These are phyloP conservation scores for Penicillium sp. DNA, from an alignment of 2,329 filamentous ascomycete genomes.

Conservation along the genomic window DNA sequence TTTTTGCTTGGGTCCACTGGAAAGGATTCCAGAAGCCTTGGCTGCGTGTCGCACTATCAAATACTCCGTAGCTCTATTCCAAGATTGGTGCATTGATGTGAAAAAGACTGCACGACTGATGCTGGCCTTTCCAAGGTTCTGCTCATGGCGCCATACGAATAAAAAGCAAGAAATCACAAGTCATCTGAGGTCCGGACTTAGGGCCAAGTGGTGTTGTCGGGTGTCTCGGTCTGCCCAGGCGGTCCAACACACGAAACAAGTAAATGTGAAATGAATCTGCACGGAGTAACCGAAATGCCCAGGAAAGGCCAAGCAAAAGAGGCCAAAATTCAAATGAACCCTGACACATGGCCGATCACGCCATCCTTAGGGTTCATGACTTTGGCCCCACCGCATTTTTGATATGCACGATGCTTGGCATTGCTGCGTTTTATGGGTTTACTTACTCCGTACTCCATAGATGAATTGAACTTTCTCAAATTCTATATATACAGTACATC, in stretches of 20 bases:
- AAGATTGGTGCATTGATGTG: too few relatives aligned
- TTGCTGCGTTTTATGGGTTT: background rate
- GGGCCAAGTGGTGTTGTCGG: background rate
- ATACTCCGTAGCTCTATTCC: too few relatives aligned
- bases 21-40: slow-evolving; percentile 5
- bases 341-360: slow-evolving; percentile 11
- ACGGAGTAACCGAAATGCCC: background rate
- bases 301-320: slow-evolving; percentile 1
- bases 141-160: background rate
- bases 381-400: background rate
- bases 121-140: too few relatives aligned
- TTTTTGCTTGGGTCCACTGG: background rate
- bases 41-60: background rate
- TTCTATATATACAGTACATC: slow-evolving; percentile 28
- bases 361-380: slow-evolving; percentile 2
- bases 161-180: background rate
- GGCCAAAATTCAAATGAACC: background rate
- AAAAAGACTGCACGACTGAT: too few relatives aligned
- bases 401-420: background rate
- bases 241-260: too few relatives aligned
- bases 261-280: background rate
- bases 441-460: background rate
- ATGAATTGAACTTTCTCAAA: slow-evolving; percentile 10
- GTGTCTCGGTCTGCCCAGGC: too few relatives aligned
- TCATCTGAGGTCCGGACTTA: background rate